Conservation (phyloP, 2,329 filamentous ascomycete species). For the Penicillium sp. region DNA sequence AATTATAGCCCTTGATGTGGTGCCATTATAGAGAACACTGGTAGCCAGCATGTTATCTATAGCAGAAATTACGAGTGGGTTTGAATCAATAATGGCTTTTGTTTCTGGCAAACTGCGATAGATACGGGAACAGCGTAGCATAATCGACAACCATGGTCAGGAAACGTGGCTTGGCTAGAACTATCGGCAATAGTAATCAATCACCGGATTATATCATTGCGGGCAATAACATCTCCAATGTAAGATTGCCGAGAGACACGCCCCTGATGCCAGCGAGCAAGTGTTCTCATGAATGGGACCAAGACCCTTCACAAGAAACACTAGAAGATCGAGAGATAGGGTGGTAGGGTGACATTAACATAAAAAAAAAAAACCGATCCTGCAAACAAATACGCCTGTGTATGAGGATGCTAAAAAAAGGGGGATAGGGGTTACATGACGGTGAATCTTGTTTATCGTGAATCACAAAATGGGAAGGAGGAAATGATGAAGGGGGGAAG, state of each 20-base stretch:
- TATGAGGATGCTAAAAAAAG: constrained; percentile 40
- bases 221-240: not conserved
- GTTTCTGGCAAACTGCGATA: constrained; percentile 18
- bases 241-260: constrained; percentile 6
- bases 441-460: constrained; percentile 51
- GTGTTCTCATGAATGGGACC: constrained; percentile 8
- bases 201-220: constrained; percentile 3
- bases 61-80: not conserved
- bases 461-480: constrained; percentile 28
- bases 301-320: constrained; percentile 13
- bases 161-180: constrained; percentile 9
- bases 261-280: constrained; percentile 16
- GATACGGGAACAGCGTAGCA: constrained; percentile 1
- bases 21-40: not conserved
- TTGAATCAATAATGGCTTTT: constrained; percentile 15
- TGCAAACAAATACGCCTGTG: constrained; percentile 41
- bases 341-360: constrained; percentile 23
- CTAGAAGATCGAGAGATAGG: constrained; percentile 10
- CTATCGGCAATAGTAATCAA: constrained; percentile 1
- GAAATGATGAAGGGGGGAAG: constrained; percentile 7
- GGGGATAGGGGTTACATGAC: constrained; percentile 45
- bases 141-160: constrained; percentile 15
- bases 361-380: constrained; percentile 28
- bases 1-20: not conserved
- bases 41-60: not conserved